Base-by-base conservation (phyloP, 495 filamentous ascomycete genomes). In the Parathielavia appendiculata region DNA sequence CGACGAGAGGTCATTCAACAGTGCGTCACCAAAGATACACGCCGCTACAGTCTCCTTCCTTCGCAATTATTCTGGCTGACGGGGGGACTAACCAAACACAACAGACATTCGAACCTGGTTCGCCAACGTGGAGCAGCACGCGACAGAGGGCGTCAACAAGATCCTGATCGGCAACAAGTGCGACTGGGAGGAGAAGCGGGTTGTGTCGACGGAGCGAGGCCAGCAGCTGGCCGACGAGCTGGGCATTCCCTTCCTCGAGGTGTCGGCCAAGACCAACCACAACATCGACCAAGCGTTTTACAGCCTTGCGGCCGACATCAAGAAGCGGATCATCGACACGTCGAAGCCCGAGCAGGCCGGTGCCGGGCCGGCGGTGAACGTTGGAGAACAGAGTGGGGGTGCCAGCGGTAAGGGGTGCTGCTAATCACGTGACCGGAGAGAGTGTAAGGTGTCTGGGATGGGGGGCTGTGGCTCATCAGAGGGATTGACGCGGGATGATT, bases 91-190 rank as follows among this genome's bases (percentile, higher is more conserved):
- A 39, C 16, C n/a, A 11, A 36, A 22, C 17, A n/a, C 10, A 35
- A 51, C 66, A 99, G 93, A 99, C 71, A 97, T 99, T 72, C 87
- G 90, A 65, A 97, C 93, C 54, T 98, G 93, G 93, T 98, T 98
- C 73, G 92, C 90, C 63, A 97, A 98, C 77, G 93, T 98, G 53
- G 93, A 98, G 70, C 92, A 97, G 72, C 95, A 99, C 76, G 93
- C 95, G 49, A 97, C 92, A 59, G 93, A 97, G 76, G 95, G 95
- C 62, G 93, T 99, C 63, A 96, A 97, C 85, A 99, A 97, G 79
- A 97, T 99, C 67, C 85, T 99, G 50, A 96, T 99, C 59, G 93
- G 93, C 66, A 99, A 99, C 81, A 99, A 99, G 76, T 98, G 93
- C 75, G 93, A 99, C 76, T 97, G 95, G 95, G 92, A 97, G 75